Conservation (phyloP, 352 stramenopile species). For the Phytophthora hybrid region DNA sequence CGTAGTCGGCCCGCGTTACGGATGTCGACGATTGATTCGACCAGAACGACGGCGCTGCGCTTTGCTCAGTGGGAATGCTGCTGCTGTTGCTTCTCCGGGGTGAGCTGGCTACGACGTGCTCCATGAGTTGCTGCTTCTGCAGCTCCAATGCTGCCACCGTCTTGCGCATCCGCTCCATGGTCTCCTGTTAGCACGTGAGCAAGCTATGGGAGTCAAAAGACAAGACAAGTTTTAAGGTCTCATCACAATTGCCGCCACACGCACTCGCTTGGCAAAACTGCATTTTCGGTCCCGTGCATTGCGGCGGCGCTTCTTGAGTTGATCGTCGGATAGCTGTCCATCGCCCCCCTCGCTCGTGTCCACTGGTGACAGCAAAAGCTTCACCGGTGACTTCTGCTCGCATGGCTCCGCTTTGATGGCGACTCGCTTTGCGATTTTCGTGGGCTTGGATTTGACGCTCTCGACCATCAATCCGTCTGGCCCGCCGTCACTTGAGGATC, state of each 20-base stretch:
- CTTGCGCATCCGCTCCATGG: slow-evolving; percentile 17
- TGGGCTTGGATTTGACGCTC: background rate
- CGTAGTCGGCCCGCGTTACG: slow-evolving; percentile 40
- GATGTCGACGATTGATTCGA: slow-evolving; percentile 1
- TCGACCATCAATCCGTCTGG: background rate
- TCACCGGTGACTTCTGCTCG: slow-evolving; percentile 7
- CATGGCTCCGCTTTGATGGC: slow-evolving; percentile 13
- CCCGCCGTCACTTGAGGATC: background rate
- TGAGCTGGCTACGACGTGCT: slow-evolving; percentile 2
- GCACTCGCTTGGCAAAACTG: slow-evolving; percentile 48
- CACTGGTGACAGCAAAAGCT: slow-evolving; percentile 15
- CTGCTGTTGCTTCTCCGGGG: background rate
- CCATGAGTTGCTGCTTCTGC: slow-evolving; percentile 39
- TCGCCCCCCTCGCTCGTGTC: slow-evolving; percentile 4
- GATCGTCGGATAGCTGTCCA: background rate
- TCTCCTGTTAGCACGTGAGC: slow-evolving; percentile 26
- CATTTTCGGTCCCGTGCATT: slow-evolving; percentile 27
- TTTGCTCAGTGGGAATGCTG: background rate
- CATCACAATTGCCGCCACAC: background rate
- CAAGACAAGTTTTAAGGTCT: background rate
- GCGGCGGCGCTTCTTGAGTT: slow-evolving; percentile 29
- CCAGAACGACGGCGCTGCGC: slow-evolving; percentile 4
- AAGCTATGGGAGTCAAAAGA: background rate
- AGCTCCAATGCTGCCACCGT: slow-evolving; percentile 18
- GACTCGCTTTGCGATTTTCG: background rate